phyloP scores from a whole-genome alignment of 1,284 basidiomycete genomes.

The Cutaneotrichosporon daszewskae region DNA sequence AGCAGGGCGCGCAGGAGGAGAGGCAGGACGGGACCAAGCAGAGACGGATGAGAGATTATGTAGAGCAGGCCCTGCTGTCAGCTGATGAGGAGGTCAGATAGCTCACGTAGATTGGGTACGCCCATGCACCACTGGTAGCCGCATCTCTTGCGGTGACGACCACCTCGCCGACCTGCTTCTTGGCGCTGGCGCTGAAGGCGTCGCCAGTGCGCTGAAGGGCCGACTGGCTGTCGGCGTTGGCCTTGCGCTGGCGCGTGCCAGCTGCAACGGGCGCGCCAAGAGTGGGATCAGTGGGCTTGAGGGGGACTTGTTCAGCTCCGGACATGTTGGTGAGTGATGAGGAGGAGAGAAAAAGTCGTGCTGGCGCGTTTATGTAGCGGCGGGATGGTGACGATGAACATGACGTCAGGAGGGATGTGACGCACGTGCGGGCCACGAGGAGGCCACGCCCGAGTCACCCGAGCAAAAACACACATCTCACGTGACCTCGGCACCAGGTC shows the following conservation, averaged over 20 bases:
- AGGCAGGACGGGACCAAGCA: slow-evolving; percentile 46
- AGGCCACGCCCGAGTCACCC: too few species aligned
- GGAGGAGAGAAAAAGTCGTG: too few species aligned
- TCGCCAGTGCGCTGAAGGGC: background rate
- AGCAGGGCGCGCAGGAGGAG: slow-evolving; percentile 39
- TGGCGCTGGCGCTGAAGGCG: background rate
- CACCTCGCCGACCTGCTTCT: slow-evolving; percentile 33
- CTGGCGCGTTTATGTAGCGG: too few species aligned
- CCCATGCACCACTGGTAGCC: slow-evolving; percentile 45
- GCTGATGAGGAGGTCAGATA: background rate
- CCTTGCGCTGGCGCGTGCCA: slow-evolving; percentile 1
- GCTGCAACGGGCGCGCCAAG: background rate
- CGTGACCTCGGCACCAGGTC: too few species aligned
- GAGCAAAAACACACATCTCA: too few species aligned
- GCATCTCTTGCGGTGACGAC: slow-evolving; percentile 38
- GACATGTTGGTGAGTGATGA: background rate
- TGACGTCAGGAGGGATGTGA: too few species aligned
- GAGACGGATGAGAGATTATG: too few species aligned
- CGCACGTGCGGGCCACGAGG: too few species aligned
- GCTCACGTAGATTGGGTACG: slow-evolving; percentile 47
- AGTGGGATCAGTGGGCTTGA: background rate
- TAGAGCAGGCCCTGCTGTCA: too few species aligned
- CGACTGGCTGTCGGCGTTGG: background rate
- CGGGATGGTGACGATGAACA: too few species aligned
- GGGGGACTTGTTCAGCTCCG: too few species aligned